phyloP scores from a whole-genome alignment of 768 basidiomycete genomes.

The Termitomyces sp. region DNA sequence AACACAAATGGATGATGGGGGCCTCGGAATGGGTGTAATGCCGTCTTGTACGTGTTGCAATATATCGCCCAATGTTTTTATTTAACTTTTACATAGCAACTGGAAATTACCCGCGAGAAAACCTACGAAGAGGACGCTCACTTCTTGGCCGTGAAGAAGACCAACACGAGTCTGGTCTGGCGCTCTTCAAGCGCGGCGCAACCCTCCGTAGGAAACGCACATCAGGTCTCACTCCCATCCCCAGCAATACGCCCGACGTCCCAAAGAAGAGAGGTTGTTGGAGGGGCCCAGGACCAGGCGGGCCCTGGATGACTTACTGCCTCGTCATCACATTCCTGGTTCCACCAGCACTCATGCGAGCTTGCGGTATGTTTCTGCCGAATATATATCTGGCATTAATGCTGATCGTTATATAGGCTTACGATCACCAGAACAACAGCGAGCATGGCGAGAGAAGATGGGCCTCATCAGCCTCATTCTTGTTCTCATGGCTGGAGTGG shows the following conservation, averaged over 20 bases:
- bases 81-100: constrained; percentile 45
- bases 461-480: constrained; percentile 82
- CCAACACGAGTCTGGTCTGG: constrained; percentile 84
- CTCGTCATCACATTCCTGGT: constrained; percentile 78
- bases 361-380: constrained; percentile 64
- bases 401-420: constrained; percentile 46
- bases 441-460: constrained; percentile 99
- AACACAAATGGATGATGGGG: constrained; percentile 69
- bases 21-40: constrained; percentile 64
- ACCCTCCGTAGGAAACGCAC: constrained; percentile 72
- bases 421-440: constrained; percentile 85
- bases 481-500: constrained; percentile 87
- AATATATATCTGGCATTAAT: not conserved
- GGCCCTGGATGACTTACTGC: constrained; percentile 95
- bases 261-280: constrained; percentile 52
- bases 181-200: constrained; percentile 85
- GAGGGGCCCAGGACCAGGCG: constrained; percentile 84
- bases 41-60: constrained; percentile 66
- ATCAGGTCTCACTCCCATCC: constrained; percentile 36
- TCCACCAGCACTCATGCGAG: constrained; percentile 71
- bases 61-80: constrained; percentile 20
- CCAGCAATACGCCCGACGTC: constrained; percentile 29
- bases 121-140: constrained; percentile 82
- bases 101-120: constrained; percentile 66
- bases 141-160: constrained; percentile 90